Conservation (phyloP, 306 rosid genomes). For the Pueraria montana region DNA sequence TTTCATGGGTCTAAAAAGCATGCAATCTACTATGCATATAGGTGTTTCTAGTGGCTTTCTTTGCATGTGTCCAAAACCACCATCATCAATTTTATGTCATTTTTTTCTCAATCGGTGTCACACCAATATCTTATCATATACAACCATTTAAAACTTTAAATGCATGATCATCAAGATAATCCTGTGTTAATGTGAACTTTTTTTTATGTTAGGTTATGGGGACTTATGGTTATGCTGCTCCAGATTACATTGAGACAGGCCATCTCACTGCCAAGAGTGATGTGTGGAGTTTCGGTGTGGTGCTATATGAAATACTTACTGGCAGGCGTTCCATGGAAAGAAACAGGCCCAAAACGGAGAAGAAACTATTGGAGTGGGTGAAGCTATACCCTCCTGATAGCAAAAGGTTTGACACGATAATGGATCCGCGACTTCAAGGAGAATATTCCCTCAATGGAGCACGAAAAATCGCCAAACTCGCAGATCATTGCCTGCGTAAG, state of each 20-base stretch:
- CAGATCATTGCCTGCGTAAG: constrained; percentile 70
- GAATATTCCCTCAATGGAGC: constrained; percentile 62
- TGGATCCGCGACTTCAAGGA: constrained; percentile 76
- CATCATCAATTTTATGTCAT: neutral
- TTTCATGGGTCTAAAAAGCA: neutral
- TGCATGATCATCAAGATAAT: neutral
- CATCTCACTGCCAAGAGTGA: constrained; percentile 92
- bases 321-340: constrained; percentile 83
- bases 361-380: constrained; percentile 91
- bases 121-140: neutral
- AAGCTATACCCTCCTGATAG: constrained; percentile 68
- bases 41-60: neutral
- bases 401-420: constrained; percentile 63
- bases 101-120: neutral
- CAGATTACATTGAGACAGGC: constrained; percentile 86
- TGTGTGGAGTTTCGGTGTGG: constrained; percentile 92
- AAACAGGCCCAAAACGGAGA: constrained; percentile 73
- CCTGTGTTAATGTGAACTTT: constrained; percentile 13
- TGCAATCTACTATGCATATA: neutral
- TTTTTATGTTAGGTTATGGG: constrained; percentile 73
- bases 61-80: neutral
- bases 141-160: neutral
- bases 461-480: constrained; percentile 63
- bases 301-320: constrained; percentile 77
- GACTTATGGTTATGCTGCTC: constrained; percentile 93